These are phyloP conservation scores for Talaromyces piceae DNA, from an alignment of 2,329 filamentous ascomycete genomes.

Conservation along the genomic window DNA sequence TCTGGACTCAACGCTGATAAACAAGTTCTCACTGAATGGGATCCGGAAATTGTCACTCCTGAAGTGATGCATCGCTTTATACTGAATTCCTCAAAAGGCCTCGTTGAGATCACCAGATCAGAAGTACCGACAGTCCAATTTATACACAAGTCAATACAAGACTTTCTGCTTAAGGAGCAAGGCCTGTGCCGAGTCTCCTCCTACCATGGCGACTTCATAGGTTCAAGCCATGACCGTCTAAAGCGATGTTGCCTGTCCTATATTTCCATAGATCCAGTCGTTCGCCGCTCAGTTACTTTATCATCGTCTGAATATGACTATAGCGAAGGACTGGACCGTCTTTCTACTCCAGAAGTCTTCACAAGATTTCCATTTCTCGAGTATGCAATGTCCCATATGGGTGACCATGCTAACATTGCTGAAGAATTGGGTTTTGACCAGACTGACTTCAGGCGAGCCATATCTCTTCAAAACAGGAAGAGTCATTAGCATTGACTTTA, in stretches of 20 bases:
- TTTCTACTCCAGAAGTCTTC: neutral
- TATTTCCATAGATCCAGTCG: conserved; percentile 20
- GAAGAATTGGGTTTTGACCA: neutral
- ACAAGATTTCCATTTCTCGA: neutral
- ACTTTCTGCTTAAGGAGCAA: conserved; percentile 35
- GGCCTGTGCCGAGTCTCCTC: conserved; percentile 22
- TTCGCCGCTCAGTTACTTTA: too few species aligned
- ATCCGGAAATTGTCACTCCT: neutral
- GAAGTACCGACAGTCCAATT: conserved; percentile 38
- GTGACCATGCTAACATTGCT: neutral
- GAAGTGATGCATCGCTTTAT: conserved; percentile 1
- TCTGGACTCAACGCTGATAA: neutral
- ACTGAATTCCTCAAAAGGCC: conserved; percentile 18
- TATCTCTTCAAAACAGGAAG: too few species aligned
- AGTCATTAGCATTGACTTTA: too few species aligned
- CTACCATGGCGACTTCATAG: conserved; percentile 16
- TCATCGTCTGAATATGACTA: neutral
- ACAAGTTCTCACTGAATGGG: neutral
- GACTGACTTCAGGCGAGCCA: neutral
- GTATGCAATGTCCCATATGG: neutral
- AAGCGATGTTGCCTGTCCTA: conserved; percentile 40
- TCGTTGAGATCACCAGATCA: conserved; percentile 38
- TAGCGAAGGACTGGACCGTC: too few species aligned
- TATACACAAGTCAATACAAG: conserved; percentile 36
- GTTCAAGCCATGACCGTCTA: conserved; percentile 34